Conservation (phyloP, 371 early-diverging fungal species). For the Chytridium lagenaria region DNA sequence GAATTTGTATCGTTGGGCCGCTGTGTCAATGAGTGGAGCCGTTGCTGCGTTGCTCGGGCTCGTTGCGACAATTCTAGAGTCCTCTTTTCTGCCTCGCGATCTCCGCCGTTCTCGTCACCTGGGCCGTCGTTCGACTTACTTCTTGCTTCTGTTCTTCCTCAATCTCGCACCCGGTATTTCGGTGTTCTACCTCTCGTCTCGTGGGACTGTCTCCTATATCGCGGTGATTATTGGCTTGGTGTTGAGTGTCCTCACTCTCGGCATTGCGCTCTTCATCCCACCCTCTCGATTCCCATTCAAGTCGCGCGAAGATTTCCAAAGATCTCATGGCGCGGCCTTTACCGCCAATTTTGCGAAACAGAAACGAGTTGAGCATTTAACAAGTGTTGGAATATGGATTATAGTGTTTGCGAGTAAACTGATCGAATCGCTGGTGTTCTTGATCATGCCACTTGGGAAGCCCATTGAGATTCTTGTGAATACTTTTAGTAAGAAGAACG, state of each 20-base stretch:
- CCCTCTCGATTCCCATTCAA: slow-evolving; percentile 29
- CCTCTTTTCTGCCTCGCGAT: background rate
- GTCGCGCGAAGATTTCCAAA: slow-evolving; percentile 52
- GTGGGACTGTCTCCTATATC: background rate
- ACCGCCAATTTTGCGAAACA: slow-evolving; percentile 82
- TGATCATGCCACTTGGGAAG: slow-evolving; percentile 88
- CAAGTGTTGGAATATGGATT: slow-evolving; percentile 80
- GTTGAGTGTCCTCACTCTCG: slow-evolving; percentile 14
- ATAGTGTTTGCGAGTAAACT: slow-evolving; percentile 80
- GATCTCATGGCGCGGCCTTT: slow-evolving; percentile 56
- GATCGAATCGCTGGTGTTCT: slow-evolving; percentile 71
- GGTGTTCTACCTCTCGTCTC: slow-evolving; percentile 4
- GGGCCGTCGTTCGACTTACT: slow-evolving; percentile 36
- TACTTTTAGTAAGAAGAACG: slow-evolving; percentile 45
- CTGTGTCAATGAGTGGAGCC: slow-evolving; percentile 2
- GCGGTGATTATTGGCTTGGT: background rate
- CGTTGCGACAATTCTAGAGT: background rate
- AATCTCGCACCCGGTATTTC: slow-evolving; percentile 18
- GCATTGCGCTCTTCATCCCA: background rate
- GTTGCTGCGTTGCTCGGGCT: background rate
- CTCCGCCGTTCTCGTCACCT: background rate
- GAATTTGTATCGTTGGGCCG: slow-evolving; percentile 12
- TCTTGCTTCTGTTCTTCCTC: slow-evolving; percentile 46
- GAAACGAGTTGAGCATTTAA: slow-evolving; percentile 72
- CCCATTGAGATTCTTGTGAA: slow-evolving; percentile 69